phyloP scores from a whole-genome alignment of 1,139 yeast genomes.

The Suhomyces panamericanus region DNA sequence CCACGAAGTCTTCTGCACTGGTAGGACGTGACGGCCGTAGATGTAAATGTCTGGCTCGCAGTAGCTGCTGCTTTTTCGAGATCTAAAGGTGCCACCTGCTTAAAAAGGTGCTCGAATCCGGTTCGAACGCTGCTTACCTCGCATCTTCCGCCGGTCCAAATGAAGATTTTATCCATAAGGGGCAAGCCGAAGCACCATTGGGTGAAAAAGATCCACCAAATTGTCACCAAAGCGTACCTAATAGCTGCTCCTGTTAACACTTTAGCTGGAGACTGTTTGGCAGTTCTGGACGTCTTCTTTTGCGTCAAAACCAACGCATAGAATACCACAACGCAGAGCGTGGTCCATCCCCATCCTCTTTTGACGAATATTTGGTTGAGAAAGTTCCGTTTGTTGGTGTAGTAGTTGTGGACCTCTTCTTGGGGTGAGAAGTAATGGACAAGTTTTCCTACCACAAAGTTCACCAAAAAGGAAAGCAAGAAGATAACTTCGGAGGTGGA shows the following conservation, averaged over 20 bases:
- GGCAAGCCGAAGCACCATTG: constrained; percentile 91
- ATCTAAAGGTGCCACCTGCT: constrained; percentile 4
- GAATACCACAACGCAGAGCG: constrained; percentile 35
- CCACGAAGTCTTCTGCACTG: constrained; percentile 67
- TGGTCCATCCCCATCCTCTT: constrained; percentile 93
- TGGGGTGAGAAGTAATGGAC: constrained; percentile 35
- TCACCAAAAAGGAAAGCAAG: constrained; percentile 31
- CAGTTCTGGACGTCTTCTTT: not conserved
- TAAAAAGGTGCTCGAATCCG: constrained; percentile 9
- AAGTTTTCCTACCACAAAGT: constrained; percentile 33
- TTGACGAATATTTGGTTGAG: constrained; percentile 78
- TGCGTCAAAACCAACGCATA: constrained; percentile 20
- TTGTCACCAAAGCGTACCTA: constrained; percentile 54
- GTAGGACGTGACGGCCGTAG: constrained; percentile 40
- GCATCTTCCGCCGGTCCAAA: constrained; percentile 83
- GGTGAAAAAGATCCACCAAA: constrained; percentile 81
- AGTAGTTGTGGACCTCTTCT: constrained; percentile 52
- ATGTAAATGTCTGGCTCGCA: constrained; percentile 18
- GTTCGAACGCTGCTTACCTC: constrained; percentile 16
- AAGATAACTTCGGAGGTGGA: constrained; percentile 27
- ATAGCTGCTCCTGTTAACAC: constrained; percentile 23
- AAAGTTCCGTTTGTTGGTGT: constrained; percentile 62
- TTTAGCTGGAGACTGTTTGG: not conserved
- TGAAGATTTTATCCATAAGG: constrained; percentile 81
- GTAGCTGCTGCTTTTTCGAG: constrained; percentile 3